Evolutionary conservation across 2,329 filamentous ascomycete species (phyloP), one percentile per base, ranked within the genome.

Genomic region (Cladosporium phlei): DNA sequence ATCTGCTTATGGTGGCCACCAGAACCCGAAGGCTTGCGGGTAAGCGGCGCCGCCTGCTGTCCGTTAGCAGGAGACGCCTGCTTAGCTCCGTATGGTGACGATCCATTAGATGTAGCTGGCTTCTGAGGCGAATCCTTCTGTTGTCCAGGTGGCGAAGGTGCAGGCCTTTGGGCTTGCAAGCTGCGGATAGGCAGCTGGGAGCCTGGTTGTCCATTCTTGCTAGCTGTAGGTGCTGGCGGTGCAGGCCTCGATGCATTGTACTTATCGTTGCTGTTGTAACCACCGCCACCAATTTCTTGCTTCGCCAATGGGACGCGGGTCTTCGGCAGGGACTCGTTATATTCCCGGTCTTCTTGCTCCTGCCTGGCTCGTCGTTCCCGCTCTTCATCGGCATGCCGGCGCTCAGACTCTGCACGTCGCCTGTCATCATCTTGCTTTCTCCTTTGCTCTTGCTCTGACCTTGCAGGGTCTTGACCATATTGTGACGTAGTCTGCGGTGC

Each of bases 271-370:
- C 52, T 34, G 57, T 74, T 74, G 34, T 74, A 70, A 51, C 76
- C 73, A 29, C 79, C 76, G 24, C 83, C 83, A 48, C 87, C 88
- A 56, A 97, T 71, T 66, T 97, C 93, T 68, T 96, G 90, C 65
- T 97, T 88, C 24, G 90, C 89, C 55, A 93, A 61, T 2, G 88
- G 87, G 9, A 82, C 71, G 63, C 87, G 88, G 53, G 78, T 83
- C 72, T 95, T 86, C 24, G 89, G 91, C 50, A 96, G 71, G 19
- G 87, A 88, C 27, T 88, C 86, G 66, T 97, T 95, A 68, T 95
- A 96, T 14, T 82, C 87, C 27, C 61, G 61, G 40, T 65, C 60
- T 62, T 93, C 89, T 56, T 87, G 75, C 42, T 95, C 88, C 54
- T 84, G 80, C 46, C 86, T 67, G 38, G 71, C 67, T 24, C 68